Evolutionary conservation across 129 eudicot genomes (phyloP), one percentile per base, ranked within the genome.

Genomic region (Centrapalus pauciflorus): DNA sequence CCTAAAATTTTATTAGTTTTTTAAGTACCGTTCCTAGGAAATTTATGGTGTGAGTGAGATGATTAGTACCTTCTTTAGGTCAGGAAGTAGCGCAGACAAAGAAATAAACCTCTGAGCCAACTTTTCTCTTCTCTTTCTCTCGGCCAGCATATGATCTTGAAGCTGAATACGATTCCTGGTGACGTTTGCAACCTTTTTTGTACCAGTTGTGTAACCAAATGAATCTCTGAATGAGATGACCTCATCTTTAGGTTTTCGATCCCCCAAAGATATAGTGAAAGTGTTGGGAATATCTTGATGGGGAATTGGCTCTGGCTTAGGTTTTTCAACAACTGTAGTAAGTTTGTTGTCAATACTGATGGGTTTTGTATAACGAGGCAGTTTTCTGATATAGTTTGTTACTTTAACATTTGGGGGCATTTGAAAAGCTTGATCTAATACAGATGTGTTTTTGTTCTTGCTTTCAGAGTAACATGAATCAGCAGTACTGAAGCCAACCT

Each of bases 101-200:
- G 78, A 76, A 4, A 70, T 49, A 57, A 85, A 81, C 8, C 33
- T 33, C 40, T 77, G 72, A 56, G 71, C 74, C 38, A 81, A 55
- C 56, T 72, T 74, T 77, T 85, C 84, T 29, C 90, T 67, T 24
- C 90, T 59, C 78, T 76, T 85, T 50, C 87, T 82, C 73, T 85
- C 90, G 0, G 90, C 87, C 48, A 78, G 48, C 57, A 74, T 75
- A 61, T 84, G 86, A 32, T 84, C 85, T 61, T 78, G 80, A 19
- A 80, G 72, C 48, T 79, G 79, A 40, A 65, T 67, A 1, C 72
- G 80, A 4, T 64, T 64, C 52, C 88, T 60, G 19, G n/a, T 45
- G 41, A 64, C 24, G 1, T 26, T 49, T 20, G 68, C 20, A 41
- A 33, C 58, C 38, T 41, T 64, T 64, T 41, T 40, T 20, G 38